These are phyloP conservation scores for Suillus subalutaceus DNA, from an alignment of 768 basidiomycete species.

Conservation along the genomic window DNA sequence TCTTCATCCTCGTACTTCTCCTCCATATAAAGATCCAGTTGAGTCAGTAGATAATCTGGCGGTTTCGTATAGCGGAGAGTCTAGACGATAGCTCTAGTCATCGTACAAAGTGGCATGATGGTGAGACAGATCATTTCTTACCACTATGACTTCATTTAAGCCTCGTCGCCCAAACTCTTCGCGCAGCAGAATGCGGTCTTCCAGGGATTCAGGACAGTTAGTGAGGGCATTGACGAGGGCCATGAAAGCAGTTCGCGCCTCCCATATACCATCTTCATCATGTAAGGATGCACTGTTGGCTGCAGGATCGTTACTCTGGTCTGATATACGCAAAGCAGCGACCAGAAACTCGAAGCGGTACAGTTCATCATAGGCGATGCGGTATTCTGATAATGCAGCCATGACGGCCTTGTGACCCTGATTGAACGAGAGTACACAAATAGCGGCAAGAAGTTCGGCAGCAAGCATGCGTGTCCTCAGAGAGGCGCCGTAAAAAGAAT, in stretches of 20 bases:
- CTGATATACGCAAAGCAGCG: constrained; percentile 57
- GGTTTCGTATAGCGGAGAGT: constrained; percentile 75
- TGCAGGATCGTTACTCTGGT: constrained; percentile 41
- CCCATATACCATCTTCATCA: constrained; percentile 75
- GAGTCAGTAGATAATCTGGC: constrained; percentile 76
- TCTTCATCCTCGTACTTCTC: constrained; percentile 92
- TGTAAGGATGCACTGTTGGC: constrained; percentile 37
- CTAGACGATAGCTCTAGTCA: constrained; percentile 39
- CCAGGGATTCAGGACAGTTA: constrained; percentile 73
- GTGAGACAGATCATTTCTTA: constrained; percentile 42
- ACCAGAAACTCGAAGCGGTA: constrained; percentile 85
- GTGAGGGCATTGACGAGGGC: constrained; percentile 79
- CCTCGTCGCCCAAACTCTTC: constrained; percentile 86
- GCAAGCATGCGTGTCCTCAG: constrained; percentile 69
- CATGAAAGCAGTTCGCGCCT: constrained; percentile 76
- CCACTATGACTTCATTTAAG: constrained; percentile 81
- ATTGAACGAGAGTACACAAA: constrained; percentile 71
- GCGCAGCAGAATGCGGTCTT: constrained; percentile 75
- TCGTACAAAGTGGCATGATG: background rate
- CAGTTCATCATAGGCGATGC: constrained; percentile 65
- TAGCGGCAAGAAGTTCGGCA: constrained; percentile 81
- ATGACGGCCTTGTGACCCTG: constrained; percentile 79
- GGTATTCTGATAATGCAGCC: constrained; percentile 79
- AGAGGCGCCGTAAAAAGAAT: constrained; percentile 67
- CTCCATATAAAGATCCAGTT: constrained; percentile 81